Evolutionary conservation across 441 rosid genomes (phyloP).

Genomic region (Theobroma grandiflorum): DNA sequence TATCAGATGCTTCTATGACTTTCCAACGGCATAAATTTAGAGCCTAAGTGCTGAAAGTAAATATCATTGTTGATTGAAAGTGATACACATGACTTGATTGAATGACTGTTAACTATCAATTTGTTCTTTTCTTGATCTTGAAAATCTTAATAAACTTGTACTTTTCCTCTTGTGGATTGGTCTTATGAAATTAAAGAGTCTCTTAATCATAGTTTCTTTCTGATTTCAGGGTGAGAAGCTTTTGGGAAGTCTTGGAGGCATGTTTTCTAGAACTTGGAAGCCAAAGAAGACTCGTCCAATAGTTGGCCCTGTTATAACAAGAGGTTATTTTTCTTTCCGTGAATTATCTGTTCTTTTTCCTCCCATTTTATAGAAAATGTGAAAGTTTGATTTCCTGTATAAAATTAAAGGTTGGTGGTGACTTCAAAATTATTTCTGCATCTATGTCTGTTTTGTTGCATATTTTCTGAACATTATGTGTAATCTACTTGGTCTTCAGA

Average conservation of each 20-base stretch:
- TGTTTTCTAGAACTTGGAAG: conserved; percentile 92
- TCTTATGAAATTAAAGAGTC: background rate
- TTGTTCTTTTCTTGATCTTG: background rate
- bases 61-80: background rate
- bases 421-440: background rate
- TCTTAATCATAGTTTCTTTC: conserved; percentile 23
- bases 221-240: conserved; percentile 91
- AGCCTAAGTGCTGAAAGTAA: conserved; percentile 7
- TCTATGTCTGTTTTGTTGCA: background rate
- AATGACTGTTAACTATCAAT: background rate
- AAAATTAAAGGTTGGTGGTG: background rate
- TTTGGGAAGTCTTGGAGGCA: conserved; percentile 91
- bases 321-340: conserved; percentile 53
- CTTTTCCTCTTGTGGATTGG: background rate
- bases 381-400: background rate
- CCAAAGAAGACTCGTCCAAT: conserved; percentile 84
- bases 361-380: background rate
- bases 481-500: conserved; percentile 44
- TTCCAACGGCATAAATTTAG: background rate
- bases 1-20: background rate
- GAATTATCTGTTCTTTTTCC: background rate
- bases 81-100: background rate
- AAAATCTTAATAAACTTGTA: background rate
- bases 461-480: background rate
- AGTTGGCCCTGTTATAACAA: conserved; percentile 70